Base-by-base conservation (phyloP, 2,329 filamentous ascomycete species). In the Fusarium tupiense region DNA sequence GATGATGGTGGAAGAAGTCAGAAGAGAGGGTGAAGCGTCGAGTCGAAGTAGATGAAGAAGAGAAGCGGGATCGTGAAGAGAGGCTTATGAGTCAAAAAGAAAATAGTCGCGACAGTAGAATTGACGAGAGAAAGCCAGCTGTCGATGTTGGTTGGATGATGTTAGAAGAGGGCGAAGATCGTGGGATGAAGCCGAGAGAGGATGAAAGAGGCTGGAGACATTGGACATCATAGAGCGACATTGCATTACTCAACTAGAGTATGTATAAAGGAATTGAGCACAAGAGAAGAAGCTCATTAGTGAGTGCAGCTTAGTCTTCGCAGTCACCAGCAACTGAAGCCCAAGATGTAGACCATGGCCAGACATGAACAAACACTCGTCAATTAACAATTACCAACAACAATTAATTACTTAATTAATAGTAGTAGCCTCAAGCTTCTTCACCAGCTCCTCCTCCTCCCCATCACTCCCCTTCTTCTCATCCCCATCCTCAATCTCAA, bases 341-440 rank as follows among this genome's bases (percentile, higher is more conserved):
- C 31, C 20, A 29, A 59, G 24, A 8, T 0, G 17, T 3, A n/a
- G 41, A 40, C 19, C n/a, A 37, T 22, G 4, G 10, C n/a, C 20
- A 33, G 33, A 43, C n/a, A 24, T 19, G 5, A 11, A 60, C 19
- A 26, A 52, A 33, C 16, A 52, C 17, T 52, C 16, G 12, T n/a
- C n/a, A 41, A 62, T 37, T 37, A 38, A n/a, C 57, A 59, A 59
- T 52, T 31, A 38, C 35, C 1, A 13, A 11, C 20, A 14, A 3
- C 24, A 26, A 26, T 49, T 26, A 17, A 35, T 17, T 37, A 37
- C 16, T 10, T 19, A 26, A 38, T 43, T 40, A 20, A 77, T 68
- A 33, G 49, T 74, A 29, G 70, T 76, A 37, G 74, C 68, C 65
- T 75, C 67, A 43, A 71, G 64, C 62, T 69, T 75, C 33, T 64